A percentile compares a stretch with the other conserved stretches of the same genome.
phyloP scores from a whole-genome alignment of 2,329 filamentous ascomycete genomes.

The Didymellaceae sp. region DNA sequence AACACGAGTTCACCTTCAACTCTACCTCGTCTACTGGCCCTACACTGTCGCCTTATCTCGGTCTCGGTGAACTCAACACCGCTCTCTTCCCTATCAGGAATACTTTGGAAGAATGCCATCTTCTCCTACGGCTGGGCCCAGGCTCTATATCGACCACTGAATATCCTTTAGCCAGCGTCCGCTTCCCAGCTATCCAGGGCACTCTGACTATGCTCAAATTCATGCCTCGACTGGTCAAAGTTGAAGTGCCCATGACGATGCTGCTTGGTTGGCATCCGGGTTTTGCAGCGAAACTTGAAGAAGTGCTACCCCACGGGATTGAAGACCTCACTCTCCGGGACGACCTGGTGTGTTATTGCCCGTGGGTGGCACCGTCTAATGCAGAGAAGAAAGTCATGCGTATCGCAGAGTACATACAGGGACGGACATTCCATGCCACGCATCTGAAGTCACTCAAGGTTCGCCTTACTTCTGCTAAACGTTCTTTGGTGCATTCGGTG shows the following conservation, averaged over 20 bases:
- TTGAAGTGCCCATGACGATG: conserved; percentile 32
- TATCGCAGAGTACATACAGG: conserved; percentile 29
- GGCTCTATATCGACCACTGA: conserved; percentile 27
- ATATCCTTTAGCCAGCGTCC: conserved; percentile 22
- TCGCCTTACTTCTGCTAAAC: conserved; percentile 20
- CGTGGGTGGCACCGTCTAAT: conserved; percentile 27
- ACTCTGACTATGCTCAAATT: conserved; percentile 28
- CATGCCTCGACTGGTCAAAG: conserved; percentile 22
- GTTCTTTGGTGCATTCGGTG: conserved; percentile 23
- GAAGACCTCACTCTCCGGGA: conserved; percentile 25
- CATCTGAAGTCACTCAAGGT: conserved; percentile 23
- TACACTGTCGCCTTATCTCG: conserved; percentile 24
- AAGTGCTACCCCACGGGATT: conserved; percentile 26
- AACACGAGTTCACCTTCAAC: conserved; percentile 33
- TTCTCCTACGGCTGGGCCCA: conserved; percentile 27
- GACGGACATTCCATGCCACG: conserved; percentile 21
- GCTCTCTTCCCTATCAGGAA: conserved; percentile 25
- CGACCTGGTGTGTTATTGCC: conserved; percentile 30
- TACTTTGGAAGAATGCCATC: conserved; percentile 26
- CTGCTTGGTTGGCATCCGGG: conserved; percentile 32
- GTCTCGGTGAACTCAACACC: conserved; percentile 30
- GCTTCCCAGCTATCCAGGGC: conserved; percentile 30
- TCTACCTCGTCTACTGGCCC: conserved; percentile 10
- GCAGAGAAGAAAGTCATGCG: conserved; percentile 25
- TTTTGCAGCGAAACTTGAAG: conserved; percentile 26